A percentile compares a stretch with the other conserved stretches of the same genome.
Evolutionary conservation across 1,284 basidiomycete genomes (phyloP).

Genomic region (Apiotrichum laibachii): DNA sequence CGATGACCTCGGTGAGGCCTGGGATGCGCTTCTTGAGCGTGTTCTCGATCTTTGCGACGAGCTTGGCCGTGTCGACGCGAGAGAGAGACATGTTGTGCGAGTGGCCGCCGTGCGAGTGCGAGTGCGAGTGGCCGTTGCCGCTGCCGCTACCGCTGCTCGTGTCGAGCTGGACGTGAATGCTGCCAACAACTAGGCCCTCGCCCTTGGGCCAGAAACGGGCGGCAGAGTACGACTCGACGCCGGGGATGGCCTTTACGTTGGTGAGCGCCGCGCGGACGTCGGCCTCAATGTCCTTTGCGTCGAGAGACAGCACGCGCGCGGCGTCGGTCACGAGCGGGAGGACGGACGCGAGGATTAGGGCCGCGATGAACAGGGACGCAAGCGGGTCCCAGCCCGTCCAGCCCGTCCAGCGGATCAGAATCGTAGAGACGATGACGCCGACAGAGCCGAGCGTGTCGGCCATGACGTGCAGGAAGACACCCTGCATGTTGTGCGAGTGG

Average conservation of each 20-base stretch:
- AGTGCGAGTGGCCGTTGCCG: background rate
- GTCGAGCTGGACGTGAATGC: constrained; percentile 78
- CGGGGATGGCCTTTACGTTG: constrained; percentile 71
- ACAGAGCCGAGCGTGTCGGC: constrained; percentile 56
- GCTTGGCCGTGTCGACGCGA: constrained; percentile 60
- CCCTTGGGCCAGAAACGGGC: constrained; percentile 98
- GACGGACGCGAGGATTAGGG: constrained; percentile 91
- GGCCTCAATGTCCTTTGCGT: constrained; percentile 67
- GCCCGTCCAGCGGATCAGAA: constrained; percentile 94
- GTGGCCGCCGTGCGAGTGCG: background rate
- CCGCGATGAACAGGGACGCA: constrained; percentile 93
- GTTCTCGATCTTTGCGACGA: constrained; percentile 65
- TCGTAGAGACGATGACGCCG: constrained; percentile 96
- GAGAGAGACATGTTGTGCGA: too few relatives aligned
- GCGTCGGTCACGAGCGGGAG: constrained; percentile 92
- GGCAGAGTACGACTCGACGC: constrained; percentile 72
- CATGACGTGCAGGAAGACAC: constrained; percentile 73
- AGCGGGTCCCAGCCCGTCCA: constrained; percentile 99
- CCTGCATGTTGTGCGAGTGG: constrained; percentile 98
- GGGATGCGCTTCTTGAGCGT: constrained; percentile 67
- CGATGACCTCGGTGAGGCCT: constrained; percentile 78
- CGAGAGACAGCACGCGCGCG: constrained; percentile 81
- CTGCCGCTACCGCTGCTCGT: too few relatives aligned
- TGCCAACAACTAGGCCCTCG: constrained; percentile 76
- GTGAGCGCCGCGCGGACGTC: constrained; percentile 69